Conservation (phyloP, 768 basidiomycete genomes). For the Suillus placidus region DNA sequence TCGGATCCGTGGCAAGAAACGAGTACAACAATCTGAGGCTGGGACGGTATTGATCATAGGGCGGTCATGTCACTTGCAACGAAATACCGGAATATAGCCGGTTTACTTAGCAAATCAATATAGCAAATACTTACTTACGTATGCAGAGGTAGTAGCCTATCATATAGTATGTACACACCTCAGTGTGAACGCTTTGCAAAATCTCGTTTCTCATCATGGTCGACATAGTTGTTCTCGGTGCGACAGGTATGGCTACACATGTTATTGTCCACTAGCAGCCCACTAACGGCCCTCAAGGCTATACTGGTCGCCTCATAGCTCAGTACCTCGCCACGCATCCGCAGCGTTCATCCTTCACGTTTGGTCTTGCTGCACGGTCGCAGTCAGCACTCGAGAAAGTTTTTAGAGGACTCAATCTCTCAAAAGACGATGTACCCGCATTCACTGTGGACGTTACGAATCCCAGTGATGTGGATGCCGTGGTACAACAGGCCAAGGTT, state of each 20-base stretch:
- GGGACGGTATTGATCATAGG: no score
- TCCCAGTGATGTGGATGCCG: constrained; percentile 52
- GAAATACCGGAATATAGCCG: neutral
- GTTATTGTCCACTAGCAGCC: constrained; percentile 1
- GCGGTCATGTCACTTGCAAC: no score
- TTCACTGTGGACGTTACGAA: constrained; percentile 65
- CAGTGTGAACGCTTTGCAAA: neutral
- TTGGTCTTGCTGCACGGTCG: constrained; percentile 74
- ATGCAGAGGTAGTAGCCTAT: neutral
- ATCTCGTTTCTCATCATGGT: constrained; percentile 31
- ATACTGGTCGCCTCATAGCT: constrained; percentile 69
- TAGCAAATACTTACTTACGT: neutral
- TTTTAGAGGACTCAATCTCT: constrained; percentile 42
- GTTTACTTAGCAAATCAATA: neutral
- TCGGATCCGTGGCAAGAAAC: neutral
- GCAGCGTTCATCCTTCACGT: constrained; percentile 58
- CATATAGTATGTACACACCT: no score
- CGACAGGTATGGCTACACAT: constrained; percentile 47
- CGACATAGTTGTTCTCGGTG: constrained; percentile 73
- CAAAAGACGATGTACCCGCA: constrained; percentile 45
- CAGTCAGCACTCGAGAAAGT: constrained; percentile 58
- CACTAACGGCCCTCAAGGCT: constrained; percentile 41
- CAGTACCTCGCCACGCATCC: constrained; percentile 70
- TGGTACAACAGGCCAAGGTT: constrained; percentile 60
- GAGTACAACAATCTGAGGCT: no score